Base-by-base conservation (phyloP, 305 asterid genomes). In the Solanum hybrid region DNA sequence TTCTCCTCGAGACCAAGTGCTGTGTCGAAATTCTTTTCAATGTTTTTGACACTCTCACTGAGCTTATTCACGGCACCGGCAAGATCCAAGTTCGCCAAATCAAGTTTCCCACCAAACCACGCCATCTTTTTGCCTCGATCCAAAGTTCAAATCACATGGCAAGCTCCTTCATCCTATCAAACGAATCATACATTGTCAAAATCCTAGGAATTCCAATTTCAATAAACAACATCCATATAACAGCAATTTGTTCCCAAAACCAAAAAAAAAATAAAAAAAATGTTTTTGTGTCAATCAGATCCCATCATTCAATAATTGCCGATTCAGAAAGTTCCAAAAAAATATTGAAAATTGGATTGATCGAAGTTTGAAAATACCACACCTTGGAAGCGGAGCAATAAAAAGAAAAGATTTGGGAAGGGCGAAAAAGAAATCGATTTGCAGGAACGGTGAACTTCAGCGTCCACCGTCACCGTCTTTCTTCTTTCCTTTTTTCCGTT, bases 1-100 rank as follows among this genome's bases (percentile, higher is more conserved):
- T 94, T 93, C 91, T 94, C 98, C 60, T 96, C 97, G 6, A 96
- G 94, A 29, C 98, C 98, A 45, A 96, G 95, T 5, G 98, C 98
- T n/a, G 81, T 93, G 60, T 96, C 98, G 79, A 96, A 96, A 92
- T 94, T 96, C 93, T 96, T 96, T 93, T 96, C 98, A 7, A 96
- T 96, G 78, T 92, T 95, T 91, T 96, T 96, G 60, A 95, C 98
- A 91, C 98, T 93, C 93, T 96, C 98, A 90, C 97, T 94, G 86
- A 96, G 92, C 92, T 96, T 96, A 91, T 93, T 96, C 88, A 96
- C 96, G 34, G 98, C 98, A 82, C 94, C 98, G 1, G 98, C 93
- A 19, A 96, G 91, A 96, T 96, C 98, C 81, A 96, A 96, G 88
- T 91, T 92, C 81, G 96, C 96, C 38, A 96, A 87, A 19, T 95